These are phyloP conservation scores for Priceomyces carsonii DNA, from an alignment of 805 yeast species.

Conservation along the genomic window DNA sequence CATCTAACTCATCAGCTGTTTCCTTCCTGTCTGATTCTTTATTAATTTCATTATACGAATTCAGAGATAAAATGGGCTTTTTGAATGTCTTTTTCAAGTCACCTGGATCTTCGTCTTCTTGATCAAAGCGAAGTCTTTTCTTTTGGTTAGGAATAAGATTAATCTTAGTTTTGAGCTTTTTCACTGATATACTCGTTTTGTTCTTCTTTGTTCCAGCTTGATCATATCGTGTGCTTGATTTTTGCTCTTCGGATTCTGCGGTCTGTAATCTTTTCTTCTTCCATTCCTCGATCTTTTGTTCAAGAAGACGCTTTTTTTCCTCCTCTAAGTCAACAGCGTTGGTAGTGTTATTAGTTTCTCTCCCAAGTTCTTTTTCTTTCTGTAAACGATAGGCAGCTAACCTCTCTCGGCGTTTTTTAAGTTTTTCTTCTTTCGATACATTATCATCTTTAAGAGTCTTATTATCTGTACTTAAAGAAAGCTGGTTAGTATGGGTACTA, in stretches of 20 bases:
- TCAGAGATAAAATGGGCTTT: constrained; percentile 8
- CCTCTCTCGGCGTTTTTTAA: constrained; percentile 48
- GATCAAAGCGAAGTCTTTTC: constrained; percentile 14
- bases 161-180: constrained; percentile 3
- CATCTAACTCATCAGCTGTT: constrained; percentile 21
- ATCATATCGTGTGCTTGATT: not conserved
- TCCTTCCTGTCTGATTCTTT: constrained; percentile 1
- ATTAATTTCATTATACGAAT: not conserved
- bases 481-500: constrained; percentile 15
- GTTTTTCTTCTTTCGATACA: constrained; percentile 32
- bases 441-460: constrained; percentile 7
- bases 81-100: constrained; percentile 9
- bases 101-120: constrained; percentile 16
- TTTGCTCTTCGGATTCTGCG: constrained; percentile 1
- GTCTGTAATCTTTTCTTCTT: constrained; percentile 33
- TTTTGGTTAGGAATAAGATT: constrained; percentile 1
- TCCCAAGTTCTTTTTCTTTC: constrained; percentile 37
- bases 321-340: constrained; percentile 6
- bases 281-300: constrained; percentile 52
- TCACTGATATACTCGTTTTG: constrained; percentile 1
- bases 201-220: too few species aligned
- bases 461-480: constrained; percentile 1
- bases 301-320: constrained; percentile 27
- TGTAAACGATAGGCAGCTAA: constrained; percentile 62
- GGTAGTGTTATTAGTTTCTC: constrained; percentile 9